Evolutionary conservation across 1,284 basidiomycete species (phyloP), one percentile per base, ranked within the genome.

Genomic region (Cystodermella granulosa): DNA sequence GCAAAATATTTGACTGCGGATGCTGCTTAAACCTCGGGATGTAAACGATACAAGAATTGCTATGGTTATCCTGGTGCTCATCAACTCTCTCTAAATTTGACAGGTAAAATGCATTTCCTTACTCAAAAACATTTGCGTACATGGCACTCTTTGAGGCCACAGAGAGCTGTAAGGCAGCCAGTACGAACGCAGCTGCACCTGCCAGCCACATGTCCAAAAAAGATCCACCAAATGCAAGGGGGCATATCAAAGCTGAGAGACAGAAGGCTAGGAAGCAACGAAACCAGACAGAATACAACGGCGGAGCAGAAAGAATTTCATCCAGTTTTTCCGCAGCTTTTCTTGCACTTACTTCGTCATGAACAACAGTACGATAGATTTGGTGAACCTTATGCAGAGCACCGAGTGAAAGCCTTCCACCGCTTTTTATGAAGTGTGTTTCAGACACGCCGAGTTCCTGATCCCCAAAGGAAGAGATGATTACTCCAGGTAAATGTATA

Each of bases 111-210:
- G 37, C 6, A 15, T 7, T 15, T 5, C 75, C 87, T 63, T 57
- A 91, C 89, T 94, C 90, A 52, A 92, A 92, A 38, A 93, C 87
- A 57, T 89, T 90, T 24, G 86, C 84, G 61, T 90, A 91, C 60
- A 90, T 71, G 1, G 83, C 74, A 57, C 83, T 87, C 59, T 84
- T 86, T 21, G 78, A 72, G 8, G 83, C 85, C 4, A 86, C 80
- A 47, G 73, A 75, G 17, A 89, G 75, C 56, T 90, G 86, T 53
- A 92, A 73, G 55, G 78, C 74, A 40, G 77, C 76, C 38, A 91
- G 64, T 41, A 84, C 58, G 42, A 81, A 76, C 0, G 85, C 85
- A 24, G 83, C 79, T 6, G 65, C 53, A 8, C 87, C 90, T 14
- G 87, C 76, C 14, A 91, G 72, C 75, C 84, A 83, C 76, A 89